Base-by-base conservation (phyloP, 2,329 filamentous ascomycete species). In the Mycosphaerella sp. region DNA sequence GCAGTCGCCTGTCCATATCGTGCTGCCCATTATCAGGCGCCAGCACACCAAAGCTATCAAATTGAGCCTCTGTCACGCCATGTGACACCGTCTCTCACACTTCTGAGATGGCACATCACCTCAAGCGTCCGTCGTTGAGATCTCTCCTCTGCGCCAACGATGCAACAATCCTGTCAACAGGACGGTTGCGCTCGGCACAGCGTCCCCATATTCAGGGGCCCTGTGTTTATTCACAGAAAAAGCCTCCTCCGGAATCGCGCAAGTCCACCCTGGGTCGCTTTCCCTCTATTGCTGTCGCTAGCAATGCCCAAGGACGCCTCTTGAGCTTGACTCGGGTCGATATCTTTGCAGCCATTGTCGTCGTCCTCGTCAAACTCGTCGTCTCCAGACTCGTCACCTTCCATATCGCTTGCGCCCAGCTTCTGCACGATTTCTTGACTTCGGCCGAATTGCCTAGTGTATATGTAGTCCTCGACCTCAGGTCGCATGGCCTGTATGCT, bases 391-490 rank as follows among this genome's bases (percentile, higher is more conserved):
- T 44, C 47, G 2, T 44, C 47, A 9, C 18, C 17, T 18, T 44
- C 34, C 21, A 50, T n/a, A 10, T 7, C 34, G 7, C 39, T 21
- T 32, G 44, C 41, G 10, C 12, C 47, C 12, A 50, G 18, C 6
- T 37, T 35, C 8, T 44, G 40, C n/a, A 49, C 28, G 10, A 17
- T 6, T 3, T 49, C 27, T 7, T 18, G 37, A 13, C 28, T 34
- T 14, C 18, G 35, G 14, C 45, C 45, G 18, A 35, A 41, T 12
- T 35, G 41, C 30, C 41, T 14, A 41, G 16, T n/a, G 18, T 25
- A 36, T 8, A 36, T 27, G 18, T 35, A 49, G 37, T 36, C 27
- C 30, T 49, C 45, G 9, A 41, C 37, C 45, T 49, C 45, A 14
- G 10, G 12, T n/a, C 45, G 39, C 45, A 49, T 49, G 16, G 14